Conservation (phyloP, 768 basidiomycete species). For the Pisolithus orientalis region DNA sequence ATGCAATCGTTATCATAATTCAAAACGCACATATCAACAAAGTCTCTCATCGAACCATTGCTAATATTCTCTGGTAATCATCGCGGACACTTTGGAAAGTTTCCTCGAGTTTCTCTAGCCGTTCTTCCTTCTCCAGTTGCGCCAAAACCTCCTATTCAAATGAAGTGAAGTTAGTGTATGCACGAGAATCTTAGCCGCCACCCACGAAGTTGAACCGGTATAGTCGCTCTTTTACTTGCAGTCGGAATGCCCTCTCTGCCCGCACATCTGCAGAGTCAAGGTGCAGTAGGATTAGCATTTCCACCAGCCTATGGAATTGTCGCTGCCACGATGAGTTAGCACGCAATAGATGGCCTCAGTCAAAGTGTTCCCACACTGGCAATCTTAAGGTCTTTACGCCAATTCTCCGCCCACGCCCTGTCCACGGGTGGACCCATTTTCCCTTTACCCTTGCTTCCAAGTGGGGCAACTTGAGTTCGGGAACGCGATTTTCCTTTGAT, state of each 20-base stretch:
- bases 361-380: conserved; percentile 56
- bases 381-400: conserved; percentile 81
- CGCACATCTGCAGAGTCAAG: conserved; percentile 57
- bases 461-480: conserved; percentile 18
- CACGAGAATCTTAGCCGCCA: conserved; percentile 6
- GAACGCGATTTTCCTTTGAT: conserved; percentile 35
- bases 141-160: conserved; percentile 69
- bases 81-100: conserved; percentile 84
- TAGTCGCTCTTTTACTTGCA: conserved; percentile 92
- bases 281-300: conserved; percentile 80
- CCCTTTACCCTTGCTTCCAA: conserved; percentile 33
- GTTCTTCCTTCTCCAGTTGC: conserved; percentile 82
- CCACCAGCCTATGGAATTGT: conserved; percentile 87
- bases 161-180: neutral
- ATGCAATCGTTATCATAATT: neutral
- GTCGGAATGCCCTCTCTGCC: conserved; percentile 59
- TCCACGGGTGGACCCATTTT: conserved; percentile 76
- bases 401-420: conserved; percentile 70
- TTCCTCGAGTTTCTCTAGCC: conserved; percentile 85
- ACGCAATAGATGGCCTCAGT: neutral
- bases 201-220: conserved; percentile 93
- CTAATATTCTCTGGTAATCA: conserved; percentile 80
- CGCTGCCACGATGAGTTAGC: conserved; percentile 43
- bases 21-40: neutral
- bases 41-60: conserved; percentile 30